phyloP scores from a whole-genome alignment of 208 protist genomes.

The Acanthamoeba triangularis region DNA sequence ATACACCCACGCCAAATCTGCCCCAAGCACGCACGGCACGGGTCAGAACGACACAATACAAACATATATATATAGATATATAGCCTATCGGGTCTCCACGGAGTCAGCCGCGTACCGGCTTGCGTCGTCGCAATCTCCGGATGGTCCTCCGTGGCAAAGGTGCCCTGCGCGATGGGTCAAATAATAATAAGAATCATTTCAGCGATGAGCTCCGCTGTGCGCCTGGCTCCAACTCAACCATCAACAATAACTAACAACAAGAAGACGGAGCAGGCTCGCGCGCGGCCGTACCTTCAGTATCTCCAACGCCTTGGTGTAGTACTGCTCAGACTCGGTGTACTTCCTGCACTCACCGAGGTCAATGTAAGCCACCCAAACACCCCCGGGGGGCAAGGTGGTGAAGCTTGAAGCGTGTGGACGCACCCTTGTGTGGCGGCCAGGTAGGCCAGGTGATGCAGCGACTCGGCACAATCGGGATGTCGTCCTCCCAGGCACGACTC shows the following conservation, averaged over 20 bases:
- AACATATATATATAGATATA: neutral
- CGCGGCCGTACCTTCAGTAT: conserved; percentile 30
- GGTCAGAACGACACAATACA: neutral
- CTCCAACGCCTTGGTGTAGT: conserved; percentile 59
- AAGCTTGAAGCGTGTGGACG: neutral
- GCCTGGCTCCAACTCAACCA: neutral
- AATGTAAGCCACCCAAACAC: neutral
- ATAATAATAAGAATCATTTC: neutral
- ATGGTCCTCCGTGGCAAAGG: conserved; percentile 68
- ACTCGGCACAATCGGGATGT: conserved; percentile 74
- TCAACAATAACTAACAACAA: neutral
- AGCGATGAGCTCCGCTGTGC: neutral
- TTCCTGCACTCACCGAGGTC: neutral
- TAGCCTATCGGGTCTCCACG: neutral
- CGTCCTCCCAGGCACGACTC: conserved; percentile 55
- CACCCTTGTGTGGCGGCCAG: conserved; percentile 70
- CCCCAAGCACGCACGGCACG: neutral
- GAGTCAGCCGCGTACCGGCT: neutral
- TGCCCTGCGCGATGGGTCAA: neutral
- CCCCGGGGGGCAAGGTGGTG: no score
- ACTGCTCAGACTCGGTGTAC: conserved; percentile 68
- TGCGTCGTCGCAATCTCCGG: conserved; percentile 71
- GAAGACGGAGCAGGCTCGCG: neutral
- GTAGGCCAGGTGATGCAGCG: conserved; percentile 72
- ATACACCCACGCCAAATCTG: conserved; percentile 74